Conservation (phyloP, 2,329 filamentous ascomycete genomes). For the Cladosporium sp. region DNA sequence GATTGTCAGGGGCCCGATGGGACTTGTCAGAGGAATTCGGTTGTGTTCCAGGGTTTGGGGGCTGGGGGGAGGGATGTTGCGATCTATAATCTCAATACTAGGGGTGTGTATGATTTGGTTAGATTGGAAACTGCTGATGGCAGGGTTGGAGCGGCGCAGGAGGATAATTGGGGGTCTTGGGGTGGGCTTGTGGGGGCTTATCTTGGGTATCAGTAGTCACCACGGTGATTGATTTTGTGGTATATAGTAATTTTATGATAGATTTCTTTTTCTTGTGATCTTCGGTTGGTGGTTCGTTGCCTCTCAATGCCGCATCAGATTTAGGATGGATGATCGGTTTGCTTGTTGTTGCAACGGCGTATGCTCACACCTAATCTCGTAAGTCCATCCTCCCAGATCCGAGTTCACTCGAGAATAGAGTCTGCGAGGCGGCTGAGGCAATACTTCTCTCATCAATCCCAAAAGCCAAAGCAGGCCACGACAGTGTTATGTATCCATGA, state of each 20-base stretch:
- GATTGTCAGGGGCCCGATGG: slow-evolving; percentile 27
- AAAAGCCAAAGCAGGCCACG: too few species aligned
- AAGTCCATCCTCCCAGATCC: too few species aligned
- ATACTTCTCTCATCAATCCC: too few species aligned
- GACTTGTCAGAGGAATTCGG: slow-evolving; percentile 35
- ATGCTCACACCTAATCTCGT: too few species aligned
- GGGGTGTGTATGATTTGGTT: slow-evolving; percentile 22
- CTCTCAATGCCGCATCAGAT: too few species aligned
- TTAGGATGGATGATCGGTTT: too few species aligned
- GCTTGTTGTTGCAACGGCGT: too few species aligned
- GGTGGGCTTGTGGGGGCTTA: slow-evolving; percentile 23
- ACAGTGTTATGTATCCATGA: too few species aligned
- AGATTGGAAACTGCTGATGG: slow-evolving; percentile 17
- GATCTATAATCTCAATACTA: slow-evolving; percentile 23
- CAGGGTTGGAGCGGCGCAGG: slow-evolving; percentile 14
- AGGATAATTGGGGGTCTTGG: slow-evolving; percentile 22
- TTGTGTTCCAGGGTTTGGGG: slow-evolving; percentile 17
- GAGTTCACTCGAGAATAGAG: too few species aligned
- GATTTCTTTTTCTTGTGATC: too few species aligned
- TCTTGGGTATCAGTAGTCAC: slow-evolving; percentile 13
- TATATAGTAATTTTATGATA: neutral
- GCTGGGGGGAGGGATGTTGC: slow-evolving; percentile 13
- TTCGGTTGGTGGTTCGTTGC: too few species aligned
- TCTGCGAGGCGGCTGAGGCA: too few species aligned
- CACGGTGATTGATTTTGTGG: neutral